Base-by-base conservation (phyloP, 1,284 basidiomycete species). In the Golubevia sp. region DNA sequence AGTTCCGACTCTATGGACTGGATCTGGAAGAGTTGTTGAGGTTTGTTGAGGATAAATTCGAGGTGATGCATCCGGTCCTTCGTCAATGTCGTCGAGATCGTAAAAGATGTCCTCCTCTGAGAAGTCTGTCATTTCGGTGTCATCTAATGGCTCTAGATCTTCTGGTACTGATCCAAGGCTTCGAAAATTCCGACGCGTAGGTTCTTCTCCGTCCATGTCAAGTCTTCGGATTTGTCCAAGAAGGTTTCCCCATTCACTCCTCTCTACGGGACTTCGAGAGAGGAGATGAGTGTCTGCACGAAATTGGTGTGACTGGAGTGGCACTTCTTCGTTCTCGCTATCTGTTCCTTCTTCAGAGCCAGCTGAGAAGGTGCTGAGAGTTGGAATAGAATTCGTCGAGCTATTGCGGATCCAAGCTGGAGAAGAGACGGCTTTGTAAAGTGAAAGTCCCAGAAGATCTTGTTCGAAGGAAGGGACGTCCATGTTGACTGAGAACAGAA, bases 1-100 rank as follows among this genome's bases (percentile, higher is more conserved):
- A 2, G 72, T 74, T 5, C 73, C 73, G 2, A 76, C 62, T 2
- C 63, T 58, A 25, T 64, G 38, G 11, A 8, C 18, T 44, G 38
- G 38, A 18, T 44, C 38, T 18, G 38, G 38, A 44, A 44, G 38
- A n/a, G n/a, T n/a, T 44, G 18, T 44, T 18, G 18, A 44, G 11
- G 11, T 8, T 44, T 44, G 38, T 13, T 44, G 38, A 44, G 38
- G 38, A 44, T 8, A 44, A 44, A 44, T 8, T 18, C 38, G 11
- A 13, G 38, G 38, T 13, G 38, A 44, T 13, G 38, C 38, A 44
- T 69, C 56, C n/a, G 49, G 26, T n/a, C 56, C 57, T 27, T 61
- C 44, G 24, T 25, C 57, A 18, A 20, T 6, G 5, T 6, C 27
- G n/a, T n/a, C n/a, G n/a, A n/a, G n/a, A 23, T 26, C 51, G 24